Evolutionary conservation across 2,329 filamentous ascomycete species (phyloP), one percentile per base, ranked within the genome.

Genomic region (Byssochlamys sp.): DNA sequence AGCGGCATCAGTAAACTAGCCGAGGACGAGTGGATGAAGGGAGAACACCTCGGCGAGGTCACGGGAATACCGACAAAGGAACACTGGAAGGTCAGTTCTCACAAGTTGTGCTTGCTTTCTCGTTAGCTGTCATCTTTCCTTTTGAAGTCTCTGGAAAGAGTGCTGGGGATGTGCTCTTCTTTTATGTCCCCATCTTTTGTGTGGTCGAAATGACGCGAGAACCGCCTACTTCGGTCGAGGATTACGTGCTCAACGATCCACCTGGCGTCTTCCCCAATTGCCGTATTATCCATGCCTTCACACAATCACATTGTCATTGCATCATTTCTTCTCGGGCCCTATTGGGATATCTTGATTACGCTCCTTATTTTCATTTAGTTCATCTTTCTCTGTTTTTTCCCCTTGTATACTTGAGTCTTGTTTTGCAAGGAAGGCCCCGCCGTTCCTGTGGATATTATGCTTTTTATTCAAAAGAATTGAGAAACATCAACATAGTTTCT

Each of bases 71-170:
- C 84, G 3, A 85, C 82, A 5, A 78, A 80, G 59, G 82, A 84
- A 58, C 84, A 86, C 71, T 87, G 84, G 84, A 85, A 86, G 78
- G 81, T 83, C 74, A 69, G 79, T 78, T 24, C 45, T 31, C 29
- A 31, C 29, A 10, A 2, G 29, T 10, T 26, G 50, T 33, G 55
- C 56, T 56, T 56, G 59, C 57, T 55, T 57, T 60, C 60, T 60
- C 29, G 29, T 50, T 31, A 49, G 54, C 54, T 19, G 19, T 19
- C 19, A 1, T 24, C 59, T 54, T 56, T 39, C 35, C 35, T 14
- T 39, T 2, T 3, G 5, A 14, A 19, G 12, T n/a, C 14, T 39
- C 3, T 39, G 14, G 4, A 29, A 29, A 12, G 49, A 14, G 14
- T 4, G 4, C 25, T 26, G 49, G 24, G 49, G 24, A 52, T 14